Percentiles rank a stretch among this genome's conserved stretches.
phyloP scores from a whole-genome alignment of 768 basidiomycete genomes.

The Arthromyces matolae region DNA sequence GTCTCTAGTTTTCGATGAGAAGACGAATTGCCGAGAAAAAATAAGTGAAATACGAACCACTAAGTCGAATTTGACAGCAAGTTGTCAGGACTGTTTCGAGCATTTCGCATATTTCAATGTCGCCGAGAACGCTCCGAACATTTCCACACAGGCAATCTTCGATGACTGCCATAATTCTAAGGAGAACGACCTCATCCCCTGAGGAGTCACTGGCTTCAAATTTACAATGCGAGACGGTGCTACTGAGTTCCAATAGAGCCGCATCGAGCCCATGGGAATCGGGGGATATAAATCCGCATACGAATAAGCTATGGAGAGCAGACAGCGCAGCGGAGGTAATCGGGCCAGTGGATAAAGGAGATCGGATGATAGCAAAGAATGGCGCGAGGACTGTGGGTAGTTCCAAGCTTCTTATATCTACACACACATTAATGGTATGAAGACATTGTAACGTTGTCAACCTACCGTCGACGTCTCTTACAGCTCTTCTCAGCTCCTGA shows the following conservation, averaged over 20 bases:
- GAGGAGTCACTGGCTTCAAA: slow-evolving; percentile 97
- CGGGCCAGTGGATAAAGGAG: slow-evolving; percentile 91
- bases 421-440: background rate
- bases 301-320: slow-evolving; percentile 84
- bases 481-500: slow-evolving; percentile 71
- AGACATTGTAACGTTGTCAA: slow-evolving; percentile 7
- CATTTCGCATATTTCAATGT: slow-evolving; percentile 97
- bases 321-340: slow-evolving; percentile 94
- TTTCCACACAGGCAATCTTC: slow-evolving; percentile 73
- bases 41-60: slow-evolving; percentile 55
- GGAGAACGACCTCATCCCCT: slow-evolving; percentile 94
- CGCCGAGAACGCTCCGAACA: slow-evolving; percentile 73
- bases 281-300: slow-evolving; percentile 66
- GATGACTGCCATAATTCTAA: slow-evolving; percentile 88
- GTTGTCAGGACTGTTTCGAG: slow-evolving; percentile 96
- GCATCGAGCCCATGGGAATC: slow-evolving; percentile 52
- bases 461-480: slow-evolving; percentile 68
- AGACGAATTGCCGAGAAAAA: slow-evolving; percentile 2
- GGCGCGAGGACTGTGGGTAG: slow-evolving; percentile 70
- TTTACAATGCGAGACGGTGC: slow-evolving; percentile 91
- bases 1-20: slow-evolving; percentile 51
- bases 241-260: slow-evolving; percentile 80
- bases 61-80: slow-evolving; percentile 94
- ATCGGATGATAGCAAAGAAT: slow-evolving; percentile 91
- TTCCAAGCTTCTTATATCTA: slow-evolving; percentile 59